Base-by-base conservation (phyloP, 192 early-diverging fungal species). In the Coemansia sp. region DNA sequence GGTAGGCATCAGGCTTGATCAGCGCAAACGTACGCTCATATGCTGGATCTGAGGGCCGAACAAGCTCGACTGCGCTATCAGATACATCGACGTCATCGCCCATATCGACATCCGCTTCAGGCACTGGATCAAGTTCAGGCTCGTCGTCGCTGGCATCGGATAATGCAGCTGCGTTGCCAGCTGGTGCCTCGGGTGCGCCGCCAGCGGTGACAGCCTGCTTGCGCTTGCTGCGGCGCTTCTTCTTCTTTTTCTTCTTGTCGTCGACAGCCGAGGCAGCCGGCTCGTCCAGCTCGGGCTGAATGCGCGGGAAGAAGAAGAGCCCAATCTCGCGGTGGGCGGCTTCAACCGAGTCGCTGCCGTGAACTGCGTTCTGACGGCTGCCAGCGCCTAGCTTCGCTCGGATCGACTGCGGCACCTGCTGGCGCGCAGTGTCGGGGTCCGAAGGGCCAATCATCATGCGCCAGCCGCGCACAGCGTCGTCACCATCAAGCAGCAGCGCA, bases 381-480 rank as follows among this genome's bases (percentile, higher is more conserved):
- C 57, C 60, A 5, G 75, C 59, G 27, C 86, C 86, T 65, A 79
- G 65, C 64, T 64, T 39, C 49, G 85, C 85, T 12, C 86, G 71
- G 35, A 87, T 64, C 21, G 75, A 79, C 54, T 71, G 57, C 6
- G 85, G 85, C 5, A 50, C 64, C 22, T 69, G 25, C 23, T 60
- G 27, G 15, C 65, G 72, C 24, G 83, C 85, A 0, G 37, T 41
- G 11, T 45, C 62, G 9, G 77, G 64, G 55, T 82, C 66, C 19
- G 82, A 81, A 0, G 83, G 85, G 9, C 86, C 86, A 19, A 83
- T 67, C 64, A 87, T 76, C 52, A 69, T 68, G 43, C 83, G 78
- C 73, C 83, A 82, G 11, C 76, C 81, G 45, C 65, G 69, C 22
- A 87, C 72, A 29, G 73, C 85, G 45, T 85, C 75, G 43, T 77